Conservation (phyloP, 163 green algal genomes). For the Chloromonas sp. region DNA sequence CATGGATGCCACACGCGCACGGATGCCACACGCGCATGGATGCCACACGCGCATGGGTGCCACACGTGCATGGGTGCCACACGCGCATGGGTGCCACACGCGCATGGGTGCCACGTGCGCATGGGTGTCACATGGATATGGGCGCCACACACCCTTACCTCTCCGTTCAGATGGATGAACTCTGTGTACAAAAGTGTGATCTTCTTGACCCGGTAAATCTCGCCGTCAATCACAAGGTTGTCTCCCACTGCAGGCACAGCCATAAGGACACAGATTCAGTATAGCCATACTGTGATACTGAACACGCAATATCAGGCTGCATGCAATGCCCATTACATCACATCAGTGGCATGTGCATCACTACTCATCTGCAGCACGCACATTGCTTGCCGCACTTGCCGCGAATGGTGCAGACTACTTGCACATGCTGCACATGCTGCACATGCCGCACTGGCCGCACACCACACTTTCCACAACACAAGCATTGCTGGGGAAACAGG, state of each 20-base stretch:
- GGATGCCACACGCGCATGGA: neutral
- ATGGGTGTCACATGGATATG: neutral
- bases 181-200: constrained; percentile 33
- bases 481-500: too few relatives aligned
- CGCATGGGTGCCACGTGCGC: too few relatives aligned
- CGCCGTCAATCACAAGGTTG: constrained; percentile 21
- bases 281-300: neutral
- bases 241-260: constrained; percentile 18
- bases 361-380: too few relatives aligned
- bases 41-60: neutral
- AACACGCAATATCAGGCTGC: too few relatives aligned
- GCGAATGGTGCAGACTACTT: too few relatives aligned
- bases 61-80: neutral
- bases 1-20: neutral
- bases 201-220: constrained; percentile 31
- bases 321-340: too few relatives aligned
- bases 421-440: too few relatives aligned
- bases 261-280: neutral
- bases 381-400: too few relatives aligned
- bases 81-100: neutral
- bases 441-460: too few relatives aligned
- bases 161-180: constrained; percentile 15
- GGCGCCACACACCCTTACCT: neutral
- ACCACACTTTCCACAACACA: too few relatives aligned
- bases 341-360: too few relatives aligned